These are phyloP conservation scores for Penicillium lagena DNA, from an alignment of 495 filamentous ascomycete genomes.

Conservation along the genomic window DNA sequence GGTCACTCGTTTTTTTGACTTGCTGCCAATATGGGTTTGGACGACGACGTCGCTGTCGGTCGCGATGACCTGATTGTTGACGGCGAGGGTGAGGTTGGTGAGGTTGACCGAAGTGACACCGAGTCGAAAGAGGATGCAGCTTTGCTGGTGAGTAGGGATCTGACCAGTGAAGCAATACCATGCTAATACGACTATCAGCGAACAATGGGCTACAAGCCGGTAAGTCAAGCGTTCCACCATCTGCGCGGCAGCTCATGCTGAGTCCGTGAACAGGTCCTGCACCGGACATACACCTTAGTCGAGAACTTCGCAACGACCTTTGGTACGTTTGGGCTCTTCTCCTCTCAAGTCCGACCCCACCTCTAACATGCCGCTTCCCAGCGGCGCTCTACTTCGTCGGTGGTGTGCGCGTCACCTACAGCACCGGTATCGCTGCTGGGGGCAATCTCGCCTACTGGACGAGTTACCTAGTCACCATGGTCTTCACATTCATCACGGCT, in stretches of 20 bases:
- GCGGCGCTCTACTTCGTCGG: slow-evolving; percentile 52
- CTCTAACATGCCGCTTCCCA: slow-evolving; percentile 8
- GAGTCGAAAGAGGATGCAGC: slow-evolving; percentile 38
- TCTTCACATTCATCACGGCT: slow-evolving; percentile 52
- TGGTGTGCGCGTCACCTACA: slow-evolving; percentile 50
- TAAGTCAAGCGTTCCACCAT: slow-evolving; percentile 15
- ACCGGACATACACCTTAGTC: slow-evolving; percentile 42
- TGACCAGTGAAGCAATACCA: not conserved
- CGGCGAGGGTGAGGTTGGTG: slow-evolving; percentile 21
- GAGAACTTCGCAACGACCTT: slow-evolving; percentile 53
- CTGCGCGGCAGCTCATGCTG: slow-evolving; percentile 3
- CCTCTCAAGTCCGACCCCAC: not conserved
- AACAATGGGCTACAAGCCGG: slow-evolving; percentile 45
- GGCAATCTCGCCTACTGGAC: slow-evolving; percentile 53
- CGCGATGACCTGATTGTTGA: slow-evolving; percentile 14
- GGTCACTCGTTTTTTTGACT: not conserved
- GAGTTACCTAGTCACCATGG: slow-evolving; percentile 48
- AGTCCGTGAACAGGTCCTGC: slow-evolving; percentile 27
- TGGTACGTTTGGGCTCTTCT: slow-evolving; percentile 24
- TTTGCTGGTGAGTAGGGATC: slow-evolving; percentile 27
- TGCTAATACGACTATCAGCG: slow-evolving; percentile 16
- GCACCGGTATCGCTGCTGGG: slow-evolving; percentile 50
- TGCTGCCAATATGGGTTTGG: slow-evolving; percentile 6
- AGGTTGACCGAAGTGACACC: slow-evolving; percentile 21
- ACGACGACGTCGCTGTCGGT: slow-evolving; percentile 18